A percentile compares a stretch with the other conserved stretches of the same genome.
These are phyloP conservation scores for Colletotrichum viniferum DNA, from an alignment of 2,329 filamentous ascomycete species.

Conservation along the genomic window DNA sequence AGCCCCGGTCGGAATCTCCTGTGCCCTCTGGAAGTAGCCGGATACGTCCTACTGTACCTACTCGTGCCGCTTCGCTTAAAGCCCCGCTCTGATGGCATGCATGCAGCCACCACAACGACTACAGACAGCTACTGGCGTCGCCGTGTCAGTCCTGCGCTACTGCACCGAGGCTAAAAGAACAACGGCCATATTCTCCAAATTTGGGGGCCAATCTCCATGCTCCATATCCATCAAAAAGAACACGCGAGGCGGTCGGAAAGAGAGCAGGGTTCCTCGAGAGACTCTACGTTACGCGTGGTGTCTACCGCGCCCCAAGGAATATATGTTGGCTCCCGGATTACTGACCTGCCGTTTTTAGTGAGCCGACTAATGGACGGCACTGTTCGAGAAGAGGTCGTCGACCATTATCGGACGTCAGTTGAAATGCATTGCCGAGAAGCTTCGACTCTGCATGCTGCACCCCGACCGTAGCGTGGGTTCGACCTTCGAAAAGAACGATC, in stretches of 20 bases:
- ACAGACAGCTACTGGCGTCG: not conserved
- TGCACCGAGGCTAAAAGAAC: constrained; percentile 15
- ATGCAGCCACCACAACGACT: constrained; percentile 3
- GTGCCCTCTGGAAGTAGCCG: not conserved
- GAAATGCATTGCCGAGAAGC: constrained; percentile 8
- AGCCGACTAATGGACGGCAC: not conserved
- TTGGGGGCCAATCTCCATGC: constrained; percentile 11
- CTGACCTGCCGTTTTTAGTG: not conserved
- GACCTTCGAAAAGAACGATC: not conserved
- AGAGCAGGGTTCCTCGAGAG: not conserved
- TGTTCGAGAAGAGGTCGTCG: not conserved
- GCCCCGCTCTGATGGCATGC: constrained; percentile 2
- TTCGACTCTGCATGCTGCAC: constrained; percentile 13
- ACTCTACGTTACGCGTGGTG: constrained; percentile 1
- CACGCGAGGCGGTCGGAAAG: not conserved
- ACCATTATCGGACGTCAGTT: not conserved
- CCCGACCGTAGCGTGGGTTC: not conserved
- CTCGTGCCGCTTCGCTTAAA: constrained; percentile 6
- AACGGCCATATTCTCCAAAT: constrained; percentile 17
- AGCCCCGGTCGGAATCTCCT: not conserved
- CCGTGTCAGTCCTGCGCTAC: not conserved
- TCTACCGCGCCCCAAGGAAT: not conserved
- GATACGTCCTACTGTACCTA: not conserved
- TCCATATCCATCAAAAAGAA: not conserved
- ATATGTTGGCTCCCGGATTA: not conserved